phyloP scores from a whole-genome alignment of 2,329 filamentous ascomycete genomes.

The Orbilia javanica region DNA sequence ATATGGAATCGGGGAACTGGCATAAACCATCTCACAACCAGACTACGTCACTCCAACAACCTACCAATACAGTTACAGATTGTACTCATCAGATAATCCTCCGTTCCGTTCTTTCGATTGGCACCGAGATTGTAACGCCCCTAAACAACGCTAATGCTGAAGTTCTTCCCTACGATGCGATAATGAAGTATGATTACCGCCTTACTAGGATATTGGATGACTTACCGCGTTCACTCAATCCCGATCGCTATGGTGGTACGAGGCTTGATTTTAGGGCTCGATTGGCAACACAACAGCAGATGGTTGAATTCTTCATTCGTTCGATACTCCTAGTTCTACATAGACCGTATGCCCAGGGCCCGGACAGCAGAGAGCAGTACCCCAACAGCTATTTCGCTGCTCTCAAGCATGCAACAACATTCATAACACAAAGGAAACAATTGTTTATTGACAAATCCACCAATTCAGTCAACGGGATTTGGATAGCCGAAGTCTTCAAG shows the following conservation, averaged over 20 bases:
- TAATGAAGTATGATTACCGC: slow-evolving; percentile 58
- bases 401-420: slow-evolving; percentile 34
- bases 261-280: slow-evolving; percentile 43
- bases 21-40: slow-evolving; percentile 7
- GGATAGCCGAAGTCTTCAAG: slow-evolving; percentile 53
- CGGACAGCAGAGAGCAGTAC: slow-evolving; percentile 52
- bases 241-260: slow-evolving; percentile 34
- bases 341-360: slow-evolving; percentile 47
- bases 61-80: slow-evolving; percentile 39
- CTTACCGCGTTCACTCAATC: slow-evolving; percentile 31
- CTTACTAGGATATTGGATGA: slow-evolving; percentile 50
- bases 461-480: slow-evolving; percentile 51
- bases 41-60: neutral
- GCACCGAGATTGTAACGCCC: slow-evolving; percentile 50
- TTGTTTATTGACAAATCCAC: slow-evolving; percentile 33
- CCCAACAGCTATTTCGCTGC: slow-evolving; percentile 50
- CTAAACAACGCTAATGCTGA: slow-evolving; percentile 45
- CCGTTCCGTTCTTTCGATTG: slow-evolving; percentile 36
- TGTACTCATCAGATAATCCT: slow-evolving; percentile 54
- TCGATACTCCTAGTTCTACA: slow-evolving; percentile 50
- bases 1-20: slow-evolving; percentile 7
- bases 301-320: slow-evolving; percentile 53
- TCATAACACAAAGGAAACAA: slow-evolving; percentile 38
- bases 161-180: slow-evolving; percentile 40
- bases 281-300: slow-evolving; percentile 41